Percentiles rank a stretch among this genome's conserved stretches.
phyloP scores from a whole-genome alignment of 1,284 basidiomycete species.

The Puccinia sorghi region DNA sequence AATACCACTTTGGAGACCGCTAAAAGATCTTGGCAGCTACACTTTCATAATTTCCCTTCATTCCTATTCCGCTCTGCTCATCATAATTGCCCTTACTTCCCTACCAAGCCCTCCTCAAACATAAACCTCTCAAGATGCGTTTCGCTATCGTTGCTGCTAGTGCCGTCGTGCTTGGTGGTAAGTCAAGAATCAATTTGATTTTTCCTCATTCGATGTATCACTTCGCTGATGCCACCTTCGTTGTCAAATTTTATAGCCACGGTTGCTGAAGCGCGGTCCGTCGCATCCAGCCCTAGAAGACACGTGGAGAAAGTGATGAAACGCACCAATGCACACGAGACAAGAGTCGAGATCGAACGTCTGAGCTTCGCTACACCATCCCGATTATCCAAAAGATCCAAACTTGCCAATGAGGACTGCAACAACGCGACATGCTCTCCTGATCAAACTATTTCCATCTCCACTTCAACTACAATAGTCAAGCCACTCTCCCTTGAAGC shows the following conservation, averaged over 20 bases:
- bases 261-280: slow-evolving; percentile 10
- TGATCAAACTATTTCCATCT: background rate
- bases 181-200: background rate
- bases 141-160: slow-evolving; percentile 26
- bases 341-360: slow-evolving; percentile 17
- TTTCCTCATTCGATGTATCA: background rate
- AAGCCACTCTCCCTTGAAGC: background rate
- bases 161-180: slow-evolving; percentile 17
- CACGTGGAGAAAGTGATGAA: slow-evolving; percentile 7
- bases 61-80: background rate
- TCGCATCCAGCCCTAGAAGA: slow-evolving; percentile 18
- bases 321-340: slow-evolving; percentile 15
- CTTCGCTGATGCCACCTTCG: background rate
- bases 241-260: background rate
- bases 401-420: slow-evolving; percentile 13
- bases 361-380: slow-evolving; percentile 12
- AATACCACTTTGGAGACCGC: background rate
- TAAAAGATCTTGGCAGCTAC: background rate
- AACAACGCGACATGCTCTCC: background rate
- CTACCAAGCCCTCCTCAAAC: too few species aligned
- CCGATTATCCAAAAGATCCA: slow-evolving; percentile 22
- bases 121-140: slow-evolving; percentile 10
- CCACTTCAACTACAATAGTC: background rate
- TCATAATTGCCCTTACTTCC: background rate
- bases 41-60: background rate